Conservation (phyloP, 2,329 filamentous ascomycete genomes). For the Neocatenulostroma microsporum region DNA sequence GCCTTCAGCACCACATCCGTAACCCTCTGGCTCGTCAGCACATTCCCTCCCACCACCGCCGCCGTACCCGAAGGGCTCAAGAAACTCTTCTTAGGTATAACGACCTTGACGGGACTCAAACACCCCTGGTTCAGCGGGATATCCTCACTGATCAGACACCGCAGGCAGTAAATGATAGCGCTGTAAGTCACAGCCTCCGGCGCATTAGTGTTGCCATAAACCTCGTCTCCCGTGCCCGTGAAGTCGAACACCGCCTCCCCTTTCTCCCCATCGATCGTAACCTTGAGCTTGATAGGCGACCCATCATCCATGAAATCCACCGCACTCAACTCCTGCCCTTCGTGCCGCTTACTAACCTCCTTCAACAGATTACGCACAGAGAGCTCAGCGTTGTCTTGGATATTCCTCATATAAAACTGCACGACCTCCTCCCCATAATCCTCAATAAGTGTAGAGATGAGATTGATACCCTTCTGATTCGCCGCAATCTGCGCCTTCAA, state of each 20-base stretch:
- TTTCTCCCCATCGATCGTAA: conserved; percentile 65
- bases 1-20: conserved; percentile 77
- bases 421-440: conserved; percentile 73
- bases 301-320: conserved; percentile 85
- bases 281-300: conserved; percentile 64
- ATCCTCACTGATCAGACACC: conserved; percentile 69
- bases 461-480: conserved; percentile 74
- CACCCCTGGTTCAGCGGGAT: conserved; percentile 86
- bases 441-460: conserved; percentile 65
- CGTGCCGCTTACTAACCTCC: conserved; percentile 59
- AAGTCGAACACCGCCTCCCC: conserved; percentile 76
- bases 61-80: conserved; percentile 68
- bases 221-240: conserved; percentile 65
- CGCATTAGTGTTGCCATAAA: conserved; percentile 63
- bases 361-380: conserved; percentile 68
- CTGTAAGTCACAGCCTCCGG: conserved; percentile 75
- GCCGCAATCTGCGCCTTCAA: conserved; percentile 80
- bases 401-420: conserved; percentile 74
- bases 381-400: conserved; percentile 71
- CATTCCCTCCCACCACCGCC: conserved; percentile 76
- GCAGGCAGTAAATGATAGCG: conserved; percentile 78
- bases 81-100: conserved; percentile 64
- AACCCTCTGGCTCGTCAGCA: conserved; percentile 68
- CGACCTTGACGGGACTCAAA: conserved; percentile 65
- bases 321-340: conserved; percentile 62